Percentiles rank a stretch among this genome's conserved stretches.
phyloP scores from a whole-genome alignment of 768 basidiomycete species.

The Trametes cingulata region DNA sequence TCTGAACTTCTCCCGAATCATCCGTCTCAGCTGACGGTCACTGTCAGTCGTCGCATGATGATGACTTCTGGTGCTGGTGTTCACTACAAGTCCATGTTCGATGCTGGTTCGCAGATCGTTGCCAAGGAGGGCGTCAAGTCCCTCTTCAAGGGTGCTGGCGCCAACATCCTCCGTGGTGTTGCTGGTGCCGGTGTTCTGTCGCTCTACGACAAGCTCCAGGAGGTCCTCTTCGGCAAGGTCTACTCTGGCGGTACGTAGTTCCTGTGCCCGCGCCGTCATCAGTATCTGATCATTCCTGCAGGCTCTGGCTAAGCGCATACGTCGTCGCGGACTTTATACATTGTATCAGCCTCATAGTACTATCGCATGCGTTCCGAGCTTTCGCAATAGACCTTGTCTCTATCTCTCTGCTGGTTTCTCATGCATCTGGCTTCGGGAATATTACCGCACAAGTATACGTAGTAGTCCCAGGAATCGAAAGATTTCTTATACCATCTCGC shows the following conservation, averaged over 20 bases:
- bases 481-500: conserved; percentile 12
- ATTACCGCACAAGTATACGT: conserved; percentile 22
- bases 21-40: neutral
- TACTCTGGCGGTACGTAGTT: conserved; percentile 87
- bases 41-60: conserved; percentile 98
- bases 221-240: conserved; percentile 97
- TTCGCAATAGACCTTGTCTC: conserved; percentile 36
- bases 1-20: no score
- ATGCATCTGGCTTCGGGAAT: conserved; percentile 20
- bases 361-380: conserved; percentile 29
- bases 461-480: conserved; percentile 22
- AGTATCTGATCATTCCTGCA: conserved; percentile 13
- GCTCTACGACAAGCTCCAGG: conserved; percentile 97
- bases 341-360: conserved; percentile 33
- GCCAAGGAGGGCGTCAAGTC: conserved; percentile 95
- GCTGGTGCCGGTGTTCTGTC: conserved; percentile 99
- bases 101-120: conserved; percentile 92
- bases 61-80: conserved; percentile 96
- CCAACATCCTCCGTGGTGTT: conserved; percentile 91
- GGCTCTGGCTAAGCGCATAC: conserved; percentile 44
- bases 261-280: neutral
- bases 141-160: conserved; percentile 99
- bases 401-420: conserved; percentile 30
- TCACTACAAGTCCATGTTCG: conserved; percentile 99
- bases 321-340: conserved; percentile 25